A percentile compares a stretch with the other conserved stretches of the same genome.
phyloP scores from a whole-genome alignment of 2,329 filamentous ascomycete species.

The Apiospora rasikravindrae region DNA sequence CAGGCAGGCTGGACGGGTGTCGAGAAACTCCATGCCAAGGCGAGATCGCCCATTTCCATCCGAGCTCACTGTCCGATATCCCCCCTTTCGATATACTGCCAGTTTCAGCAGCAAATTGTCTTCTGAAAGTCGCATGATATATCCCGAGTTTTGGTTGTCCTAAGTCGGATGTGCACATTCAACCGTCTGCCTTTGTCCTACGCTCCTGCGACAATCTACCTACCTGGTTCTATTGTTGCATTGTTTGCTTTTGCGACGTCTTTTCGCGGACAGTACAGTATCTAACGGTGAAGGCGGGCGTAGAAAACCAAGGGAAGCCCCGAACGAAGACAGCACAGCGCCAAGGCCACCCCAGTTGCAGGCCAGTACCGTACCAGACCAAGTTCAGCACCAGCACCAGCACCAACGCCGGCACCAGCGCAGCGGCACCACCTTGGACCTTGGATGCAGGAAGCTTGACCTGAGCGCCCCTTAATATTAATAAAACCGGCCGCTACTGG shows the following conservation, averaged over 20 bases:
- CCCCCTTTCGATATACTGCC: background rate
- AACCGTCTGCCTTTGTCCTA: background rate
- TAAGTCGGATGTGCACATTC: background rate
- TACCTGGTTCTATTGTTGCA: background rate
- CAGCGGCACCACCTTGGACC: background rate
- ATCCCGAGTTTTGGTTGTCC: background rate
- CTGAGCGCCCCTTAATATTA: conserved; percentile 16
- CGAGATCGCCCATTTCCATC: background rate
- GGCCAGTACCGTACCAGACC: background rate
- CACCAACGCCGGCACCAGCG: conserved; percentile 3
- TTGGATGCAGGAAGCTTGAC: background rate
- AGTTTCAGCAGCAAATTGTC: conserved; percentile 16
- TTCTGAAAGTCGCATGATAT: conserved; percentile 9
- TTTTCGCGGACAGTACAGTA: conserved; percentile 4
- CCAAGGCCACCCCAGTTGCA: conserved; percentile 1
- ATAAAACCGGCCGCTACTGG: conserved; percentile 7
- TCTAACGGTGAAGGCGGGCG: background rate
- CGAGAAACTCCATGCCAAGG: conserved; percentile 1
- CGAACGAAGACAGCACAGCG: conserved; percentile 4
- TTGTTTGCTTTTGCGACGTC: background rate
- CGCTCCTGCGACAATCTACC: background rate
- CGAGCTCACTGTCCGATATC: conserved; percentile 9
- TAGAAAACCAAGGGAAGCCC: conserved; percentile 1
- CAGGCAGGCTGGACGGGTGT: background rate
- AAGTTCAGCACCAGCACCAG: background rate